Conservation (phyloP, 2,329 filamentous ascomycete species). For the Dothiorella sarmentorum region DNA sequence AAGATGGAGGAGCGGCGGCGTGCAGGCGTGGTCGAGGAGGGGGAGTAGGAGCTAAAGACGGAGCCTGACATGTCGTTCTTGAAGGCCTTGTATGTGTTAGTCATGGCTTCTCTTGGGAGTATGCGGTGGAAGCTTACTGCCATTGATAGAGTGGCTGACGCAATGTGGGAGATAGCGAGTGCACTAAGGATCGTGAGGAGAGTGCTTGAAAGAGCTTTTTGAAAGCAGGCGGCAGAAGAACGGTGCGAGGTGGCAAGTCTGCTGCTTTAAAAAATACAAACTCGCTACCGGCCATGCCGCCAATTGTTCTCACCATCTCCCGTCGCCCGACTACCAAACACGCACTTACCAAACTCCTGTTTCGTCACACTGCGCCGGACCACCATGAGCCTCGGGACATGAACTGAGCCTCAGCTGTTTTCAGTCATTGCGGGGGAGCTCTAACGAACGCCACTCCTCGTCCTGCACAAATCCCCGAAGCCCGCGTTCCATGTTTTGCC, state of each 20-base stretch:
- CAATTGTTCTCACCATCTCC: not conserved
- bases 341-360: no score
- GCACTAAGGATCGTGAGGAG: not conserved
- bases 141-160: not conserved
- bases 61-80: not conserved
- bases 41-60: conserved; percentile 13
- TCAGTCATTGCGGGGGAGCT: no score
- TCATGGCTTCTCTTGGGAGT: not conserved
- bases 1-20: conserved; percentile 20
- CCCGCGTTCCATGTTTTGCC: no score
- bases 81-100: not conserved
- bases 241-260: not conserved
- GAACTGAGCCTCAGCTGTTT: no score
- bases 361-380: no score
- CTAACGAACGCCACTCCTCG: no score
- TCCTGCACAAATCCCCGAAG: no score
- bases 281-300: no score
- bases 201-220: not conserved
- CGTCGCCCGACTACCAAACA: not conserved
- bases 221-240: not conserved
- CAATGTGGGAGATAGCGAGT: not conserved
- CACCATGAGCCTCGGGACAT: no score
- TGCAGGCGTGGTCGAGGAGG: not conserved
- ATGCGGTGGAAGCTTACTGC: not conserved
- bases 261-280: not conserved